Evolutionary conservation across 2,329 filamentous ascomycete genomes (phyloP), one percentile per base, ranked within the genome.

Genomic region (Fusarium agapanthi): DNA sequence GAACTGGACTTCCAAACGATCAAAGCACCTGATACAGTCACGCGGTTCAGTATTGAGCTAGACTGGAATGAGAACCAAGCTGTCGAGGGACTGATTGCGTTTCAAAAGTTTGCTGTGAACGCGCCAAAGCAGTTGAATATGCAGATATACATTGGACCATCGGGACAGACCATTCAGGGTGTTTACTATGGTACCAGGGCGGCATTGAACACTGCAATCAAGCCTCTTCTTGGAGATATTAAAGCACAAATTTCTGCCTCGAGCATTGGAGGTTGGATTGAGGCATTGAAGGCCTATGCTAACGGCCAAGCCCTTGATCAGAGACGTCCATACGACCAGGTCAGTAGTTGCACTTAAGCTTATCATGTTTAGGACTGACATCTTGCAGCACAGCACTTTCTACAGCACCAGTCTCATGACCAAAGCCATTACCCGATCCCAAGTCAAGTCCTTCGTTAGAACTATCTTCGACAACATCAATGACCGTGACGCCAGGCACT

Each of bases 361-460:
- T 10, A 11, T 12, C 13, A 9, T 6, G 28, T 7, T 4, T 3
- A 13, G 7, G 11, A 32, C 65, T 77, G 24, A 77, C 51, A 22
- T n/a, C n/a, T n/a, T n/a, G n/a, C n/a, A 81, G 79, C 75, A 76
- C 40, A 76, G 73, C 32, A 78, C 71, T 5, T 79, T 79, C 22
- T 81, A 81, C 56, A 77, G 71, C 13, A 78, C 77, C 7, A 80
- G 79, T 32, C 64, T 81, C 24, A 72, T 78, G 59, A 79, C 80
- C 0, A 65, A 75, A 32, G 71, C 73, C 2, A 75, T 82, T 2
- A 75, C 71, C 1, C 59, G 67, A 26, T 30, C 28, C 0, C 77
- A 78, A 44, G 71, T 79, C 37, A 28, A 74, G 35, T 73, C 73
- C 0, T 75, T 81, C 15, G 61, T 71, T 1, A 38, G 51, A 7